These are phyloP conservation scores for Salix suchowensis DNA, from an alignment of 345 rosid species.

Conservation along the genomic window DNA sequence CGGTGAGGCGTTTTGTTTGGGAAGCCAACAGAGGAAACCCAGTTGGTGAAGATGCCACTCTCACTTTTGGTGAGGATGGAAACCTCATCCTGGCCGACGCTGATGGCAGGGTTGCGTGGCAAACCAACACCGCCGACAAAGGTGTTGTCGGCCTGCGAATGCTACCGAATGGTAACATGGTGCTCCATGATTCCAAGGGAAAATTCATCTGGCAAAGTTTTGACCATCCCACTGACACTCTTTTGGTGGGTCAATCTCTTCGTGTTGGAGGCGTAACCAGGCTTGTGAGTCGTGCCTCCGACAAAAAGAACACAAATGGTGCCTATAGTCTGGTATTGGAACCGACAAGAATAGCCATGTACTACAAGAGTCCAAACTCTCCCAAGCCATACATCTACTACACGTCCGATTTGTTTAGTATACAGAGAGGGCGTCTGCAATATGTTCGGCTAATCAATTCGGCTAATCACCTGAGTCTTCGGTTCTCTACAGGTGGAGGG, in stretches of 20 bases:
- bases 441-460: slow-evolving; percentile 14
- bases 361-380: slow-evolving; percentile 25
- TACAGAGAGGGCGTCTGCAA: background rate
- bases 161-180: slow-evolving; percentile 14
- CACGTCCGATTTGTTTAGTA: background rate
- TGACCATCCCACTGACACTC: slow-evolving; percentile 55
- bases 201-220: slow-evolving; percentile 24
- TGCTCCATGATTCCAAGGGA: slow-evolving; percentile 10
- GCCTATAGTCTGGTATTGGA: slow-evolving; percentile 58
- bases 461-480: slow-evolving; percentile 5
- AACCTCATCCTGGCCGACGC: slow-evolving; percentile 31
- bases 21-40: slow-evolving; percentile 34
- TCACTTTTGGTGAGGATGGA: slow-evolving; percentile 26
- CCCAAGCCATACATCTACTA: slow-evolving; percentile 29
- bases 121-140: slow-evolving; percentile 31
- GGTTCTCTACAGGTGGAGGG: background rate
- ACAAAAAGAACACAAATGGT: slow-evolving; percentile 29
- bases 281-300: slow-evolving; percentile 51
- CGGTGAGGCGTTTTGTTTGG: slow-evolving; percentile 41
- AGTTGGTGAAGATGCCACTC: slow-evolving; percentile 27
- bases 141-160: slow-evolving; percentile 18
- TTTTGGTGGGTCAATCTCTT: slow-evolving; percentile 38
- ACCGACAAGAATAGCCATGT: slow-evolving; percentile 34
- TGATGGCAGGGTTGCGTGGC: slow-evolving; percentile 29
- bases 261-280: slow-evolving; percentile 24